Conservation (phyloP, 1,284 basidiomycete genomes). For the Puccinia horiana region DNA sequence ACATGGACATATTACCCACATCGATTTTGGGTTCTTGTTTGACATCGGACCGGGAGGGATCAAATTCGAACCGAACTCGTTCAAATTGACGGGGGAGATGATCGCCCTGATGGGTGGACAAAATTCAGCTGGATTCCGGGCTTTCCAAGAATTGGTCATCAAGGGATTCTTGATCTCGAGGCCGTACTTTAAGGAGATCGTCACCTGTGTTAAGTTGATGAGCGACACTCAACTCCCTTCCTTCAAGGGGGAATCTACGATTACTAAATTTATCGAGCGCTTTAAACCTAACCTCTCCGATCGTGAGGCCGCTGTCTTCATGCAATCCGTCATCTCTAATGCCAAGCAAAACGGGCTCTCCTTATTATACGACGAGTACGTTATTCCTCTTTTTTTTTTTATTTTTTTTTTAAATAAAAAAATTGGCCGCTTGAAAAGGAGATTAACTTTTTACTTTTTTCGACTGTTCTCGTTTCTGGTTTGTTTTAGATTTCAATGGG, state of each 20-base stretch:
- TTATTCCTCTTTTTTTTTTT: not conserved
- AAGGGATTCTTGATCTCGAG: slow-evolving; percentile 95
- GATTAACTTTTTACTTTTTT: not conserved
- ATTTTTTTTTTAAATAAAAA: not conserved
- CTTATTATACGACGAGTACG: slow-evolving; percentile 85
- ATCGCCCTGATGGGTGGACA: slow-evolving; percentile 94
- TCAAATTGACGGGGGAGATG: slow-evolving; percentile 99
- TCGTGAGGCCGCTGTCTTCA: slow-evolving; percentile 86
- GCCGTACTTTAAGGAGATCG: slow-evolving; percentile 83
- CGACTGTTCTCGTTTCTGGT: not conserved
- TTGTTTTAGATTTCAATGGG: slow-evolving; percentile 47
- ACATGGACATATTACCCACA: slow-evolving; percentile 91
- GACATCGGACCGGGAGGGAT: slow-evolving; percentile 89
- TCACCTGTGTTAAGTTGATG: slow-evolving; percentile 88
- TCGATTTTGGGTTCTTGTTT: slow-evolving; percentile 97
- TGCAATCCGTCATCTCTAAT: slow-evolving; percentile 83
- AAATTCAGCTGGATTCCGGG: slow-evolving; percentile 84
- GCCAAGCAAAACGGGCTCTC: slow-evolving; percentile 92
- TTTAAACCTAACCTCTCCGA: slow-evolving; percentile 83
- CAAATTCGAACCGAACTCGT: slow-evolving; percentile 94
- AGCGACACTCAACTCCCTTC: slow-evolving; percentile 89
- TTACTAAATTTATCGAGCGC: slow-evolving; percentile 79
- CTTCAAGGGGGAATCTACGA: slow-evolving; percentile 93
- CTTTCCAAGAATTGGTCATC: slow-evolving; percentile 89
- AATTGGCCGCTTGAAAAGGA: not conserved